Percentiles rank a stretch among this genome's conserved stretches.
Evolutionary conservation across 2,329 filamentous ascomycete species (phyloP).

Genomic region (Diplodia intermedia): DNA sequence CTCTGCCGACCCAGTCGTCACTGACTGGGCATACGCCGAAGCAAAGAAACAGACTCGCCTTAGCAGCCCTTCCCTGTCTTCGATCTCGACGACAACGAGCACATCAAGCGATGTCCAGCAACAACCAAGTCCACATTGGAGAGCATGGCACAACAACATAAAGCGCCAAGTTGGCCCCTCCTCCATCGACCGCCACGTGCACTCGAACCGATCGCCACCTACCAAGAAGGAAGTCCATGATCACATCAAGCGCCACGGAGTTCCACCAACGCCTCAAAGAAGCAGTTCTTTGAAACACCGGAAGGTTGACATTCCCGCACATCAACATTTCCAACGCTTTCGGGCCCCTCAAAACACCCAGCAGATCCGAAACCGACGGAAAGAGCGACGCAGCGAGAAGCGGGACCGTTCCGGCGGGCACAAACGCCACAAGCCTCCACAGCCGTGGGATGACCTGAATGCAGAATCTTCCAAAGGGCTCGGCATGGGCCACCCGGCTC

Average conservation of each 20-base stretch:
- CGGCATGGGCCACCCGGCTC: constrained; percentile 36
- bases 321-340: constrained; percentile 8
- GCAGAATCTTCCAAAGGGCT: not conserved
- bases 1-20: constrained; percentile 36
- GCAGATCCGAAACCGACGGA: constrained; percentile 5
- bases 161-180: not conserved
- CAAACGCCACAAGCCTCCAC: constrained; percentile 13
- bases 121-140: constrained; percentile 28
- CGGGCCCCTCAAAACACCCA: not conserved
- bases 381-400: constrained; percentile 15
- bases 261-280: constrained; percentile 12
- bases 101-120: not conserved
- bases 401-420: not conserved
- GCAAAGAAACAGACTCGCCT: not conserved
- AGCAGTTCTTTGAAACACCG: constrained; percentile 26
- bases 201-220: not conserved
- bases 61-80: constrained; percentile 22
- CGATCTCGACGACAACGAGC: not conserved
- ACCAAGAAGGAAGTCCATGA: constrained; percentile 11
- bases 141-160: constrained; percentile 26
- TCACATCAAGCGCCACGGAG: constrained; percentile 12
- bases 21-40: constrained; percentile 43
- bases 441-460: not conserved
- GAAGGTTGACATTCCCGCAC: constrained; percentile 33
- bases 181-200: not conserved